Percentiles rank a stretch among this genome's conserved stretches.
Conservation (phyloP, 345 rosid species). For the sweet orange (Citrus sinensis) region DNA sequence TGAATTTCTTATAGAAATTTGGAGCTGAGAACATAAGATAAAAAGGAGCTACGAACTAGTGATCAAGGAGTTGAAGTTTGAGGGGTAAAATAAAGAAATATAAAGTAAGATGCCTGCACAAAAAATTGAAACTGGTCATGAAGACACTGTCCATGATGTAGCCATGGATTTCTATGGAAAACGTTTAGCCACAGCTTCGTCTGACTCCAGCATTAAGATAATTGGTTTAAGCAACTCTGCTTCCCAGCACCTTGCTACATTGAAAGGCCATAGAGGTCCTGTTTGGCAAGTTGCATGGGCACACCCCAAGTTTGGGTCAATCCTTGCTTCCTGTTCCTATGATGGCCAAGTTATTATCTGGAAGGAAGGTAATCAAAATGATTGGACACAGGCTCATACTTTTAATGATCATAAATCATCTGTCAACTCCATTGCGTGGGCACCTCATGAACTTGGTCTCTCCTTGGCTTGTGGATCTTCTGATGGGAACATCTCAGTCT, state of each 20-base stretch:
- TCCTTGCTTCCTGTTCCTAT: constrained; percentile 22
- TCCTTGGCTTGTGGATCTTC: constrained; percentile 24
- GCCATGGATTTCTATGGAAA: constrained; percentile 26
- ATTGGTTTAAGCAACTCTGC: constrained; percentile 11
- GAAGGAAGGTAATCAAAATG: constrained; percentile 22
- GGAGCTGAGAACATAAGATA: not conserved
- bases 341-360: constrained; percentile 22
- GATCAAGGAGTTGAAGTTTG: not conserved
- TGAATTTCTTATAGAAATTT: not conserved
- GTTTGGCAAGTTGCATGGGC: constrained; percentile 26
- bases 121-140: constrained; percentile 23
- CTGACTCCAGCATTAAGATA: constrained; percentile 19
- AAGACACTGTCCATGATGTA: constrained; percentile 20
- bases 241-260: constrained; percentile 17
- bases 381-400: constrained; percentile 17
- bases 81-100: not conserved
- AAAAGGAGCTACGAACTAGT: not conserved
- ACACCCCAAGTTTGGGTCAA: constrained; percentile 21
- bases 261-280: constrained; percentile 23
- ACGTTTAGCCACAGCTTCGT: constrained; percentile 21
- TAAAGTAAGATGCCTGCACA: constrained; percentile 16
- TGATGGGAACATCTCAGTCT: constrained; percentile 23
- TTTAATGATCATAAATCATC: constrained; percentile 21
- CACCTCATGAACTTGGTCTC: constrained; percentile 23
- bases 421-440: constrained; percentile 22